These are phyloP conservation scores for Zalaria sp. DNA, from an alignment of 2,329 filamentous ascomycete genomes.

Conservation along the genomic window DNA sequence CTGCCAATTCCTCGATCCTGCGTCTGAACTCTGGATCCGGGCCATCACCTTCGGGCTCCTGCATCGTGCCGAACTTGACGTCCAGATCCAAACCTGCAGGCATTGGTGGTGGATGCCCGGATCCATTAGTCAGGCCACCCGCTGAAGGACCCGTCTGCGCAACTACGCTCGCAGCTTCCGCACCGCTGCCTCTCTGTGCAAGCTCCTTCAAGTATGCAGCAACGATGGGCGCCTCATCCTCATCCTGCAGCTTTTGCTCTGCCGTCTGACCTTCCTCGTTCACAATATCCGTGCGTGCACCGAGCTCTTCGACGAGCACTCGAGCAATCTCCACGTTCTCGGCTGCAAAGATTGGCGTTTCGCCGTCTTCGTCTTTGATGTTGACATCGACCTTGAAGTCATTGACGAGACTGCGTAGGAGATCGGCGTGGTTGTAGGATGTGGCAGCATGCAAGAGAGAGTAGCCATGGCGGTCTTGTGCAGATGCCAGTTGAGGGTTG, in stretches of 20 bases:
- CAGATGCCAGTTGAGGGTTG: constrained; percentile 60
- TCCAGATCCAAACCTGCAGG: constrained; percentile 68
- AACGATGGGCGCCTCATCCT: constrained; percentile 65
- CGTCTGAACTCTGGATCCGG: constrained; percentile 72
- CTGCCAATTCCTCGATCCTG: constrained; percentile 78
- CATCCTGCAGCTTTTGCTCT: constrained; percentile 61
- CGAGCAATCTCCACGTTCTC: constrained; percentile 69
- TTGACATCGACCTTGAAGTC: constrained; percentile 70
- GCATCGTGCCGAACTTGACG: constrained; percentile 63
- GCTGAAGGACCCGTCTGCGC: constrained; percentile 13
- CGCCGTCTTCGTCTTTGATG: constrained; percentile 75
- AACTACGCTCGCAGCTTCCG: constrained; percentile 14
- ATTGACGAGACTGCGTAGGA: constrained; percentile 60
- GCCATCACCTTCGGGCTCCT: constrained; percentile 43
- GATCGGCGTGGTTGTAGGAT: constrained; percentile 76
- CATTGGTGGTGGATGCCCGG: constrained; percentile 42
- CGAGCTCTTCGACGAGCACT: constrained; percentile 69
- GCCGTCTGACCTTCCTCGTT: constrained; percentile 71
- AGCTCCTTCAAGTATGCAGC: constrained; percentile 50
- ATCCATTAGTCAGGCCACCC: constrained; percentile 10
- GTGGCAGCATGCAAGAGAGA: constrained; percentile 85
- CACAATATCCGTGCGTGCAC: constrained; percentile 48
- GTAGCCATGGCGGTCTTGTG: constrained; percentile 85
- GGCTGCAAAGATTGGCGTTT: constrained; percentile 88
- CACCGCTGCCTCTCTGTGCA: constrained; percentile 7